Evolutionary conservation across 331 rosid species (phyloP), one percentile per base, ranked within the genome.

Genomic region (Rosa hybrid): DNA sequence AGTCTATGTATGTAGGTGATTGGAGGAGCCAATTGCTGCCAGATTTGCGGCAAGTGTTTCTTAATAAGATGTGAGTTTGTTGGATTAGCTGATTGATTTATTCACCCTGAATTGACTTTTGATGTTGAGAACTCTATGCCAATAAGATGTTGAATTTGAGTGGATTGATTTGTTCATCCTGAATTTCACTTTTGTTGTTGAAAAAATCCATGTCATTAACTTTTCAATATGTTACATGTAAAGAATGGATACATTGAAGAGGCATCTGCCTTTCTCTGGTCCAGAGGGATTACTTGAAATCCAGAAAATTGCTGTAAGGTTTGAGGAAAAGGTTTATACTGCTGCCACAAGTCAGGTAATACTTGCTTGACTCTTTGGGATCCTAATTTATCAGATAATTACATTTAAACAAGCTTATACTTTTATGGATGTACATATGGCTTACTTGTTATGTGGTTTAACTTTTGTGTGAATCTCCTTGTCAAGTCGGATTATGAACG

Each of bases 211-310:
- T 64, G 98, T 63, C 90, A 59, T 90, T 81, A 88, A 94, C 84
- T 84, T 92, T n/a, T 78, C 83, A 79, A 90, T 68, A 2, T 68
- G 5, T 38, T 18, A 12, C 42, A 4, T 71, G 21, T 5, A 9
- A 21, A 92, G 97, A 92, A 80, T 74, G 90, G 94, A 90, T 5
- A 87, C 87, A 0, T 72, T 90, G 79, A 84, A 81, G 83, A 87
- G 76, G 82, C 92, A 88, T 80, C 77, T 87, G 71, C 89, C 88
- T 8, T 72, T 84, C 71, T 72, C 90, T 42, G 87, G 90, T 49
- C 75, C 78, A 38, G 91, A 84, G 20, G 91, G 91, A 60, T 65
- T 88, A 68, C 54, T 1, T 69, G 86, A 83, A 75, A 86, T 92
- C 50, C 53, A 17, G 70, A 83, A 80, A 80, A 83, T 90, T 80